Base-by-base conservation (phyloP, 2,329 filamentous ascomycete genomes). In the Diaporthe sp. region DNA sequence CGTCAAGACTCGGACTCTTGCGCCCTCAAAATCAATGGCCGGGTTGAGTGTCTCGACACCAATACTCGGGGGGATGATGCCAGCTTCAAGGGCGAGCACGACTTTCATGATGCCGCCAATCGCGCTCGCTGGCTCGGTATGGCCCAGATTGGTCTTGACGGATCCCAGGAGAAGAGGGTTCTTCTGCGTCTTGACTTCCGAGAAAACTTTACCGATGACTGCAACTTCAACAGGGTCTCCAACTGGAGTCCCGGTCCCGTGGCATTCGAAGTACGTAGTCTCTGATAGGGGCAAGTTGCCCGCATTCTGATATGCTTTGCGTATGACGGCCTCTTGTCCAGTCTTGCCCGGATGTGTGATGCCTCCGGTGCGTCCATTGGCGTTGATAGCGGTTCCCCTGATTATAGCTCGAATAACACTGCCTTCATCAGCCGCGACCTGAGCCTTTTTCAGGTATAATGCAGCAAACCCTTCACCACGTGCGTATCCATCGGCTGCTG, bases 401-500 rank as follows among this genome's bases (percentile, higher is more conserved):
- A 89, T 84, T 2, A 85, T 79, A 7, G 82, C 86, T 0, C 83
- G 77, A 22, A 87, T 82, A 0, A 80, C 80, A 76, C 91, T 86
- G 0, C 85, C 84, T 47, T 89, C 88, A 89, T 45, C 0, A 89
- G 89, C 52, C 83, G 79, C 1, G 82, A 80, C 0, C n/a, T n/a
- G n/a, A n/a, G 89, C 78, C 22, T 77, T 82, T 81, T 90, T 91
- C 0, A 91, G 75, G 4, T 89, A 78, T 0, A 91, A 77, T 0
- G 81, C 77, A 0, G 78, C 86, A 6, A 83, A 78, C 0, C 85
- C 89, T 60, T 91, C 89, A 1, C 84, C 88, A 3, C 88, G 82
- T 0, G 87, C 90, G 77, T 92, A 93, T 0, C 91, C 91, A 74
- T 89, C 88, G 40, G 80, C 81, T 4, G 50, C 57, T 2, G 42